These are phyloP conservation scores for Pezicula carpinea DNA, from an alignment of 2,329 filamentous ascomycete genomes.

Conservation along the genomic window DNA sequence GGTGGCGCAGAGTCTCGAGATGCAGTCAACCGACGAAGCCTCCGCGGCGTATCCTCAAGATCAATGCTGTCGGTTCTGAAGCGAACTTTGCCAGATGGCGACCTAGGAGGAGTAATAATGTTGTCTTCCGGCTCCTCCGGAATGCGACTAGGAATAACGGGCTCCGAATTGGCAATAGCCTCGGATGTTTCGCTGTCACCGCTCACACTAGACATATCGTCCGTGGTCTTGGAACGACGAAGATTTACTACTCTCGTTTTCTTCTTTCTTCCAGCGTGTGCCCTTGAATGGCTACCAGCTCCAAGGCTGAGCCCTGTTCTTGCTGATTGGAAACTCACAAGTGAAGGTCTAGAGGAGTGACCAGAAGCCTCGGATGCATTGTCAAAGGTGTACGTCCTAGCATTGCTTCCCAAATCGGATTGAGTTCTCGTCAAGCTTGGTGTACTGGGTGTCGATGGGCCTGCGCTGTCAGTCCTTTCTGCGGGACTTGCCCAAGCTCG, in stretches of 20 bases:
- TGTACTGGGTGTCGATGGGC: constrained; percentile 30
- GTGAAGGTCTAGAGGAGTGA: constrained; percentile 63
- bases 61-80: constrained; percentile 31
- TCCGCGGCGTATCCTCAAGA: constrained; percentile 31
- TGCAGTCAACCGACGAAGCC: constrained; percentile 13
- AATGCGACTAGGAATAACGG: constrained; percentile 50
- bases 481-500: constrained; percentile 82
- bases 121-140: constrained; percentile 57
- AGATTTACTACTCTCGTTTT: constrained; percentile 82
- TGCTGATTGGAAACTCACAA: constrained; percentile 57
- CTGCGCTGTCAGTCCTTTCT: constrained; percentile 59
- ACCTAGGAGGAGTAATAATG: constrained; percentile 45
- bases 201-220: constrained; percentile 45
- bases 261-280: constrained; percentile 66
- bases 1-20: constrained; percentile 1
- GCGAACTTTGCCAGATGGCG: constrained; percentile 33
- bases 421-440: constrained; percentile 56
- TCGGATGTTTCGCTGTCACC: constrained; percentile 45
- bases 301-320: constrained; percentile 60
- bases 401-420: constrained; percentile 52
- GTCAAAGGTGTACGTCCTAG: constrained; percentile 68
- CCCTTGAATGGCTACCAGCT: constrained; percentile 51
- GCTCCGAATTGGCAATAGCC: constrained; percentile 56
- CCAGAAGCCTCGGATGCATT: constrained; percentile 58
- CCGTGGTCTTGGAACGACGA: constrained; percentile 50